A percentile compares a stretch with the other conserved stretches of the same genome.
These are phyloP conservation scores for Dianthus caryophyllus DNA, from an alignment of 148 eudicot genomes.

Conservation along the genomic window DNA sequence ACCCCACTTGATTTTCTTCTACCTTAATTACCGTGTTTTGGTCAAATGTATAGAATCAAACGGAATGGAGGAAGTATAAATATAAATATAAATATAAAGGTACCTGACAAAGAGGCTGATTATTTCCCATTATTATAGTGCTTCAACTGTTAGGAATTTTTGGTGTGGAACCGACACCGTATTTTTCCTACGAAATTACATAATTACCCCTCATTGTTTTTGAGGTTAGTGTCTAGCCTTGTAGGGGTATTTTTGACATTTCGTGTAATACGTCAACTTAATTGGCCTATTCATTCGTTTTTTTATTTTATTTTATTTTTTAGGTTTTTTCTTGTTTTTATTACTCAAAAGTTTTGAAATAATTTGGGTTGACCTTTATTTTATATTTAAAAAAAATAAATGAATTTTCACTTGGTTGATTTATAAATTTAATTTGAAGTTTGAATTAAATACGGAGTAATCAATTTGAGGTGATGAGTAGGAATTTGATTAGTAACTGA, in stretches of 20 bases:
- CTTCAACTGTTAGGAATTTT: neutral
- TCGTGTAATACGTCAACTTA: neutral
- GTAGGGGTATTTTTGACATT: neutral
- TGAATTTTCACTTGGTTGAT: neutral
- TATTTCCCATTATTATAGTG: neutral
- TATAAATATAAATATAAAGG: no score
- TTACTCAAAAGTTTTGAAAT: neutral
- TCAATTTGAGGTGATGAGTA: no score
- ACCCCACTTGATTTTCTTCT: no score
- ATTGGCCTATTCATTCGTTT: neutral
- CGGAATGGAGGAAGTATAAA: no score
- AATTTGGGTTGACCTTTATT: neutral
- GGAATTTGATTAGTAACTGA: no score
- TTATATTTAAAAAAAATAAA: no score
- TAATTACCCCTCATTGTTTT: no score
- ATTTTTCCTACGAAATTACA: neutral
- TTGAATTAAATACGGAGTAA: no score
- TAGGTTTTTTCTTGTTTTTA: neutral
- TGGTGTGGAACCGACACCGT: conserved; percentile 1
- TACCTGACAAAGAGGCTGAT: conserved; percentile 11
- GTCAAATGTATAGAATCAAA: no score
- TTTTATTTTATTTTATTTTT: no score
- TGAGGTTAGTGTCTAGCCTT: no score
- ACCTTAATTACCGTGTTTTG: no score
- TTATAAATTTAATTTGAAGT: neutral